A percentile compares a stretch with the other conserved stretches of the same genome.
Evolutionary conservation across 768 basidiomycete genomes (phyloP).

Genomic region (Mycena vulgaris): DNA sequence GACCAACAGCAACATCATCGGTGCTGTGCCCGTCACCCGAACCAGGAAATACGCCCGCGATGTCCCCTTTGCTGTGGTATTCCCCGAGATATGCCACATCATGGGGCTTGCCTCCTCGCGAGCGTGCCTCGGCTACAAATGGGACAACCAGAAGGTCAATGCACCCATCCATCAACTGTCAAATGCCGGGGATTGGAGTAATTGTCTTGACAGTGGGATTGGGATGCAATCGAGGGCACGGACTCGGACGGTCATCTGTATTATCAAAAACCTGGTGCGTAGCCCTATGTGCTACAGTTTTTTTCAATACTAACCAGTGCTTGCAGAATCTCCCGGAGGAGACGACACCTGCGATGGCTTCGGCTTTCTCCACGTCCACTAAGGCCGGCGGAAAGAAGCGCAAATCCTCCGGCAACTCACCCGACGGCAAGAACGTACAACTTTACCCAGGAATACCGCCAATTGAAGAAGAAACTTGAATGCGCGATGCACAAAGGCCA

Average conservation of each 20-base stretch:
- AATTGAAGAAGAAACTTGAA: not conserved
- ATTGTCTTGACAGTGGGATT: conserved; percentile 14
- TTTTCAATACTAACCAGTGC: no score
- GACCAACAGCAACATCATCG: not conserved
- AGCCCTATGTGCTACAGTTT: not conserved
- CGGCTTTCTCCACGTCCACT: not conserved
- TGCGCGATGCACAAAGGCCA: conserved; percentile 1
- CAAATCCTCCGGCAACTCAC: not conserved
- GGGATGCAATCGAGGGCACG: not conserved
- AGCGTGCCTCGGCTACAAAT: conserved; percentile 16
- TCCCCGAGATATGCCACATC: conserved; percentile 6
- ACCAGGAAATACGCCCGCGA: not conserved
- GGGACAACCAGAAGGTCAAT: conserved; percentile 17
- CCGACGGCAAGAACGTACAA: not conserved
- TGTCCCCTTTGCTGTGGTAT: conserved; percentile 2
- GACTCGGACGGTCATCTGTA: not conserved
- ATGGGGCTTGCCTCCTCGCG: conserved; percentile 13
- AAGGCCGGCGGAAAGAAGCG: not conserved
- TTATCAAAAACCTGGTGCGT: conserved; percentile 12
- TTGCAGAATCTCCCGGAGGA: conserved; percentile 1
- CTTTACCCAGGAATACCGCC: conserved; percentile 6
- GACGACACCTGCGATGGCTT: not conserved
- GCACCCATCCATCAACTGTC: not conserved
- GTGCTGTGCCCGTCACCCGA: not conserved
- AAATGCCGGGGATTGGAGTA: conserved; percentile 10